These are phyloP conservation scores for Micractinium conductrix DNA, from an alignment of 139 green algal genomes.

Conservation along the genomic window DNA sequence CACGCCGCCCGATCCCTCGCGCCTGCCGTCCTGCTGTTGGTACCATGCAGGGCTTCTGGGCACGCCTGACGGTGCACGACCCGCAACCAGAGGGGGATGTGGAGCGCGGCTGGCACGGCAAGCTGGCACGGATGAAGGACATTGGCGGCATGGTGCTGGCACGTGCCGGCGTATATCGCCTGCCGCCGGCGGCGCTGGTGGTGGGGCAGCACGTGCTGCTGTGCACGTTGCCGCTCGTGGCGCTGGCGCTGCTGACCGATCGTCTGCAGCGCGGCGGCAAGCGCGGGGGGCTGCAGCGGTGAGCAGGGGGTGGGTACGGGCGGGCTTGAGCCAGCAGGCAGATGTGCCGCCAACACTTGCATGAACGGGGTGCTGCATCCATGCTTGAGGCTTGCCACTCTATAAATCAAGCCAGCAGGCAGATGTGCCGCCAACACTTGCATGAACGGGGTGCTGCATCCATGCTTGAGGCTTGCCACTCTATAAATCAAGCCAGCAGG, in stretches of 20 bases:
- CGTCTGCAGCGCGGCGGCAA: background rate
- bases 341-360: no score
- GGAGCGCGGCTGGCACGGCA: constrained; percentile 24
- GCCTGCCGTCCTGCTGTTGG: background rate
- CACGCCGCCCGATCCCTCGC: no score
- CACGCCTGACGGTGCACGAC: constrained; percentile 42
- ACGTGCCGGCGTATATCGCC: background rate
- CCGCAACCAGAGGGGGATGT: background rate
- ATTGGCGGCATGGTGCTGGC: background rate
- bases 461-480: no score
- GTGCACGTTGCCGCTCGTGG: background rate
- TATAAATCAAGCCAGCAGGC: no score
- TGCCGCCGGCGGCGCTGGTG: background rate
- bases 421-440: no score
- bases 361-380: no score
- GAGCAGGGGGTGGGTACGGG: no score
- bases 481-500: no score
- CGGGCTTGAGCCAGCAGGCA: no score
- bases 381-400: no score
- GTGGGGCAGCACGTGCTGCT: constrained; percentile 25
- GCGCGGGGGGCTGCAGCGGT: background rate
- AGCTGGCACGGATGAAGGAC: background rate
- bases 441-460: no score
- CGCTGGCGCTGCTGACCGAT: background rate
- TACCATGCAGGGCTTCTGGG: constrained; percentile 40